Base-by-base conservation (phyloP, 441 rosid species). In the Arabidopsis hybrid region DNA sequence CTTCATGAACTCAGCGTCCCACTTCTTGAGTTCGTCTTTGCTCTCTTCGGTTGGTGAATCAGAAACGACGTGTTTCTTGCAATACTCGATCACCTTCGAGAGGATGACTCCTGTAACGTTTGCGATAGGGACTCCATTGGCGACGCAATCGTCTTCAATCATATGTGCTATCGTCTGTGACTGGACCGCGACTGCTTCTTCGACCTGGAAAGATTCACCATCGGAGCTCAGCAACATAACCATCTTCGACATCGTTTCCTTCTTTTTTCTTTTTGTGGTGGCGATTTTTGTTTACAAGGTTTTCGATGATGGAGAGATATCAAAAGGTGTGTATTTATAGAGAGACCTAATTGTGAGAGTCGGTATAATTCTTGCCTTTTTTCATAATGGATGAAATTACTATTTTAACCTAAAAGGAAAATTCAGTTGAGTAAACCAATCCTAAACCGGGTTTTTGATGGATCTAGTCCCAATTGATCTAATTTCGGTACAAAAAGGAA, bases 1-100 rank as follows among this genome's bases (percentile, higher is more conserved):
- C 32, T 76, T 74, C 75, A 83, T 56, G 67, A 83, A 85, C 8
- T 85, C 80, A 11, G 63, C 69, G 62, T 85, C 89, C 84, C 85
- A 85, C 11, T 72, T 50, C 73, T 80, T 82, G 60, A 78, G 75
- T 2, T 83, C 85, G 1, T 59, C 64, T 2, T 35, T 58, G 13
- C 6, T 1, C 0, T 81, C 83, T 0, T 67, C 80, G 60, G 69
- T 64, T 10, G 26, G 18, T 4, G 79, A 7, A 26, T 50, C 64
- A 18, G 67, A 61, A 16, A 52, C 83, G 12, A 62, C 81, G 62
- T 82, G 89, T 42, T 78, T 82, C 82, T 66, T 56, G 79, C 85
- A 83, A 74, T 78, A 85, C 69, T 81, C 85, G 39, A 81, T 69
- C 65, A 85, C 80, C 69, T 53, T 81, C 11, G 83, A 26, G 31